phyloP scores from a whole-genome alignment of 345 rosid genomes.

The Combretum micranthum region DNA sequence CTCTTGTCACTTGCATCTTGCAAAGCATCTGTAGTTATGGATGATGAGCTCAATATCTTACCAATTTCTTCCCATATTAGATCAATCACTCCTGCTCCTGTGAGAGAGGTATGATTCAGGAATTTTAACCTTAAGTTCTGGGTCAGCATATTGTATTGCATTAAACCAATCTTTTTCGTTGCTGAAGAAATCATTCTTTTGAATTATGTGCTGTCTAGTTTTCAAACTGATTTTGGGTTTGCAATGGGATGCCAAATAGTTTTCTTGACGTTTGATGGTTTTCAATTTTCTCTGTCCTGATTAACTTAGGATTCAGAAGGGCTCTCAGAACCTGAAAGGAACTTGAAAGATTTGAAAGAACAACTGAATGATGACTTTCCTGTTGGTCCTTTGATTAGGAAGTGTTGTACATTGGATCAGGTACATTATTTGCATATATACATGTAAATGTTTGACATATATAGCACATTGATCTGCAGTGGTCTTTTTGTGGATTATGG shows the following conservation, averaged over 20 bases:
- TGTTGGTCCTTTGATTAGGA: slow-evolving; percentile 84
- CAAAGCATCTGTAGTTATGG: slow-evolving; percentile 89
- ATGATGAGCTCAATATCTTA: slow-evolving; percentile 89
- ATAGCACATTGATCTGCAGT: background rate
- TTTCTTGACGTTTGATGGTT: background rate
- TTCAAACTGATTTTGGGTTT: slow-evolving; percentile 2
- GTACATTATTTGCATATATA: slow-evolving; percentile 17
- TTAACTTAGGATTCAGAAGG: slow-evolving; percentile 70
- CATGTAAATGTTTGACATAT: slow-evolving; percentile 3
- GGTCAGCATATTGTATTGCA: background rate
- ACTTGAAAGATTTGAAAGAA: slow-evolving; percentile 76
- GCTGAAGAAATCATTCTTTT: too few species aligned
- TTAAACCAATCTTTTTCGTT: too few species aligned
- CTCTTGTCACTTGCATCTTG: slow-evolving; percentile 81
- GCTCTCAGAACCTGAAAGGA: slow-evolving; percentile 78
- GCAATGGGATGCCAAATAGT: background rate
- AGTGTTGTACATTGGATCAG: slow-evolving; percentile 94
- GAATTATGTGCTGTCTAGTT: background rate
- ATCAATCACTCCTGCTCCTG: slow-evolving; percentile 53
- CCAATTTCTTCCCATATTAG: slow-evolving; percentile 92
- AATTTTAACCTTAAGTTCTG: background rate
- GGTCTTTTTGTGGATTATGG: slow-evolving; percentile 6
- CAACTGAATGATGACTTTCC: slow-evolving; percentile 83
- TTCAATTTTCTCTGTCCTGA: slow-evolving; percentile 10
- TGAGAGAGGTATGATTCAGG: slow-evolving; percentile 44